Evolutionary conservation across 345 rosid genomes (phyloP).

Genomic region (Alliaria petiolata): DNA sequence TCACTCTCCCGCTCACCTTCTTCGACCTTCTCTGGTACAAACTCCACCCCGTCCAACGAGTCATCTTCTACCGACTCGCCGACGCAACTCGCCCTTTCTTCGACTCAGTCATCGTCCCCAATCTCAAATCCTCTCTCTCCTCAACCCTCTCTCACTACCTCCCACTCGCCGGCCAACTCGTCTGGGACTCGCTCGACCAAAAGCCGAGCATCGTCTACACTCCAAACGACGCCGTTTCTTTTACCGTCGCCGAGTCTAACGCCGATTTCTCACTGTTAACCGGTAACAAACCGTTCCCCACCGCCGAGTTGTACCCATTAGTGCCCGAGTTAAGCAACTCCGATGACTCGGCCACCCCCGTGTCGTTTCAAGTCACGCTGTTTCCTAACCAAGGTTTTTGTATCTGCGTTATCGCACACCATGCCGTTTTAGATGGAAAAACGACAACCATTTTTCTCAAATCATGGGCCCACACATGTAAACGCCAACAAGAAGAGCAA

Average conservation of each 20-base stretch:
- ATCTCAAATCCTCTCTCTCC: constrained; percentile 36
- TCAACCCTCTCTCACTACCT: constrained; percentile 36
- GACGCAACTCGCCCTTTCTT: constrained; percentile 21
- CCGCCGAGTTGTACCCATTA: constrained; percentile 22
- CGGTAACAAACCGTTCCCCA: background rate
- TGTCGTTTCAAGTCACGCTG: constrained; percentile 36
- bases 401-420: constrained; percentile 32
- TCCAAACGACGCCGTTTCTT: constrained; percentile 32
- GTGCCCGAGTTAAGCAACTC: constrained; percentile 26
- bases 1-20: constrained; percentile 31
- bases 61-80: constrained; percentile 36
- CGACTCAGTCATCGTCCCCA: constrained; percentile 34
- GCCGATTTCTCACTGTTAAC: constrained; percentile 30
- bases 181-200: constrained; percentile 13
- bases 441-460: constrained; percentile 29
- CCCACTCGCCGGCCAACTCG: constrained; percentile 39
- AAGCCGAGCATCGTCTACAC: constrained; percentile 7
- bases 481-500: background rate
- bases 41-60: constrained; percentile 23
- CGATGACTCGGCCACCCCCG: constrained; percentile 9
- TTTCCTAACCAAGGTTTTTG: constrained; percentile 37
- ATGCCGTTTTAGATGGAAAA: constrained; percentile 34
- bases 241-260: constrained; percentile 37
- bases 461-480: constrained; percentile 31
- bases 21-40: constrained; percentile 32